These are phyloP conservation scores for Pascua sp. DNA, from an alignment of 1,284 basidiomycete species.

Conservation along the genomic window DNA sequence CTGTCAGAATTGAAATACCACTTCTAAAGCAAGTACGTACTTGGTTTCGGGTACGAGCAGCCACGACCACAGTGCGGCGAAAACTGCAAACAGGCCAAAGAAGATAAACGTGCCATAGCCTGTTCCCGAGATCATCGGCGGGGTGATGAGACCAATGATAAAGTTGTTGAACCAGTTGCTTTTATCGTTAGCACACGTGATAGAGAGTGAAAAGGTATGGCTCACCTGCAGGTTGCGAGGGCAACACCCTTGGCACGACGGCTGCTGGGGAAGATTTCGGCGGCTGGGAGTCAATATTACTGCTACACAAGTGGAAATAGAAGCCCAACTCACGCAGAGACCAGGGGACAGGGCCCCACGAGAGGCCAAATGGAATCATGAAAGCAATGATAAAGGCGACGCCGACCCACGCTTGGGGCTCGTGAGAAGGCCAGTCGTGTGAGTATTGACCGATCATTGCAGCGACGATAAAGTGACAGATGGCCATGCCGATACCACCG, in stretches of 20 bases:
- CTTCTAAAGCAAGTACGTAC: neutral
- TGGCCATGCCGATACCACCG: constrained; percentile 17
- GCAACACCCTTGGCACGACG: constrained; percentile 41
- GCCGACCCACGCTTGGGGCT: constrained; percentile 20
- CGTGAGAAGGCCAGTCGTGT: constrained; percentile 21
- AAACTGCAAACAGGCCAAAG: constrained; percentile 21
- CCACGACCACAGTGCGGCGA: constrained; percentile 18
- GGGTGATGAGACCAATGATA: constrained; percentile 63
- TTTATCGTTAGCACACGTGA: no score
- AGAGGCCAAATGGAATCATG: constrained; percentile 18
- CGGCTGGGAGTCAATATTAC: constrained; percentile 1
- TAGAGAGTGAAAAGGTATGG: no score
- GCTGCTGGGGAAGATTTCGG: constrained; percentile 30
- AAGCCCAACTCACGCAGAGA: constrained; percentile 16
- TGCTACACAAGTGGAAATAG: constrained; percentile 16
- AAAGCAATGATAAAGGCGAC: constrained; percentile 27
- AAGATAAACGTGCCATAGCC: constrained; percentile 32
- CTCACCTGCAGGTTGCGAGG: constrained; percentile 19
- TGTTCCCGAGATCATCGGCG: constrained; percentile 22
- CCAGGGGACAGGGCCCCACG: constrained; percentile 29
- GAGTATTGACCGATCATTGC: constrained; percentile 25
- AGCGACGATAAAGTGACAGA: constrained; percentile 28
- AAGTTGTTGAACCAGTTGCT: constrained; percentile 56
- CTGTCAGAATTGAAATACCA: neutral
- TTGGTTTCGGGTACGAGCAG: constrained; percentile 31